Conservation (phyloP, 2,329 filamentous ascomycete genomes). For the Taxawa tesnikishii region DNA sequence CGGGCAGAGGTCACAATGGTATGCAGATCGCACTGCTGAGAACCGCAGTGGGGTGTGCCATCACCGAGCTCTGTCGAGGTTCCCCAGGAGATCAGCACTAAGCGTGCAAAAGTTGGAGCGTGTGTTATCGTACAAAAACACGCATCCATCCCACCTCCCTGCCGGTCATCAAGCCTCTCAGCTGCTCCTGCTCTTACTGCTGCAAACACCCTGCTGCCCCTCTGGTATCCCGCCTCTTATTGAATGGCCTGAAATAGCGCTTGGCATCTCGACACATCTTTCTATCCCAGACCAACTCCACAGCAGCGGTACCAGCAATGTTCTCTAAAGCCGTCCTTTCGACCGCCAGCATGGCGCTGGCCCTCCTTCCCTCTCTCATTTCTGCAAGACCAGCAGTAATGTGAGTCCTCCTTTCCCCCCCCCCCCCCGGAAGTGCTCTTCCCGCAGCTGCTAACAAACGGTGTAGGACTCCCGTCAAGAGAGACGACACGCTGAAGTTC, state of each 20-base stretch:
- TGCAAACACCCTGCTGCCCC: too few species aligned
- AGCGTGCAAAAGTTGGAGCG: background rate
- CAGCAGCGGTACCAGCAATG: conserved; percentile 1
- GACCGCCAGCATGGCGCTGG: conserved; percentile 5
- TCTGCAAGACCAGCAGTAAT: conserved; percentile 3
- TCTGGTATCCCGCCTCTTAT: too few species aligned
- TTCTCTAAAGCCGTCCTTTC: conserved; percentile 4
- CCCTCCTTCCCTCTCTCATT: conserved; percentile 2
- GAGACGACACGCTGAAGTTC: conserved; percentile 27
- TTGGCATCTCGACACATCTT: background rate
- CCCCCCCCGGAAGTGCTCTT: background rate
- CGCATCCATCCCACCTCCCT: background rate
- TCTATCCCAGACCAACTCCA: background rate
- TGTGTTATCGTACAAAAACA: background rate
- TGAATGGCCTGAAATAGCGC: background rate
- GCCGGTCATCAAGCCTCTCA: background rate
- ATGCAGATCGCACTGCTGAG: background rate
- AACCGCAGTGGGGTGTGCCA: too few species aligned
- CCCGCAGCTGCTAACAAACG: background rate
- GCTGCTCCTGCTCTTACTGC: too few species aligned
- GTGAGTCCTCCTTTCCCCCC: conserved; percentile 1
- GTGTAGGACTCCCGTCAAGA: conserved; percentile 5
- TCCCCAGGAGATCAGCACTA: background rate
- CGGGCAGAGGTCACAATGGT: background rate
- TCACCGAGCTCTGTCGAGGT: too few species aligned